Percentiles rank a stretch among this genome's conserved stretches.
Conservation (phyloP, 2,329 filamentous ascomycete species). For the Talaromyces sp. region DNA sequence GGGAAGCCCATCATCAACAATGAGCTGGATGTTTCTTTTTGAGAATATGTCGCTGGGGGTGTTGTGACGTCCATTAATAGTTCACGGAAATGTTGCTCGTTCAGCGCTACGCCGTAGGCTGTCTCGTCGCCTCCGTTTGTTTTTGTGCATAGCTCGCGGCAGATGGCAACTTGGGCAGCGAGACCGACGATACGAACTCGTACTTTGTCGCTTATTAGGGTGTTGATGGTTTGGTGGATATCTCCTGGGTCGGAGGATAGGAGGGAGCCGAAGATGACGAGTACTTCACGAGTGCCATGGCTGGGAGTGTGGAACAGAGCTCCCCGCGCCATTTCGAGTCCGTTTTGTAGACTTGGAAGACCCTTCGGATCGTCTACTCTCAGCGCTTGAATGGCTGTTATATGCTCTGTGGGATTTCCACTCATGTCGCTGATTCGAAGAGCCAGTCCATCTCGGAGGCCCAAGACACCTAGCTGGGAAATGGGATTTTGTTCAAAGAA, state of each 20-base stretch:
- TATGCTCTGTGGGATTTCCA: constrained; percentile 87
- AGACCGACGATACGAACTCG: constrained; percentile 88
- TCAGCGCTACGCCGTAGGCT: constrained; percentile 80
- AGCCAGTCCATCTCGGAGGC: constrained; percentile 90
- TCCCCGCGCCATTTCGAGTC: constrained; percentile 90
- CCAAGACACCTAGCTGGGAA: constrained; percentile 88
- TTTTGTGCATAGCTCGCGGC: constrained; percentile 80
- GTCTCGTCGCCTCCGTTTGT: constrained; percentile 76
- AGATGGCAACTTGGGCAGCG: constrained; percentile 89
- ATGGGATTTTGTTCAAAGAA: constrained; percentile 99
- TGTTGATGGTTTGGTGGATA: constrained; percentile 84
- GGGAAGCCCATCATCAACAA: constrained; percentile 99
- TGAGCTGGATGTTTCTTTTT: constrained; percentile 52
- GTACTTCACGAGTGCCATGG: constrained; percentile 89
- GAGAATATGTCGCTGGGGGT: constrained; percentile 76
- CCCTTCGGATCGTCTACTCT: constrained; percentile 70
- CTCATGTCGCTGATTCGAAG: constrained; percentile 84
- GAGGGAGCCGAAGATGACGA: constrained; percentile 89
- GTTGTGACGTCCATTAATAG: constrained; percentile 88
- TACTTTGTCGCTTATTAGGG: constrained; percentile 79
- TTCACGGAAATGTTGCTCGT: constrained; percentile 86
- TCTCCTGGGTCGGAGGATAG: constrained; percentile 91
- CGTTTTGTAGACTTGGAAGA: constrained; percentile 85
- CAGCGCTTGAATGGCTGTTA: constrained; percentile 72
- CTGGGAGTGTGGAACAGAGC: constrained; percentile 89